phyloP scores from a whole-genome alignment of 768 basidiomycete genomes.

The Suillus sp. region DNA sequence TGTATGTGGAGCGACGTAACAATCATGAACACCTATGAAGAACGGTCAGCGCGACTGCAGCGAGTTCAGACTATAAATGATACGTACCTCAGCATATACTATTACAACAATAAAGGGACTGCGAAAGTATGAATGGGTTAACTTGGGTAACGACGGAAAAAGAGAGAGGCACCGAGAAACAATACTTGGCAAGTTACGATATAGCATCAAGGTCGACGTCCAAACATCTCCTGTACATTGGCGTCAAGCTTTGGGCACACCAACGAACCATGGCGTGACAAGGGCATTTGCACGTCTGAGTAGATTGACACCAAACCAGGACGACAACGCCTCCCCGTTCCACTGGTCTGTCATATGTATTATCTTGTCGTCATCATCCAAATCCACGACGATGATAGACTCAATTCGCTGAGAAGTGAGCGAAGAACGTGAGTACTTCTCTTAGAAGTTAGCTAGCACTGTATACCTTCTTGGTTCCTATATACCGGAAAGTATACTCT shows the following conservation, averaged over 20 bases:
- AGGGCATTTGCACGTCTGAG: slow-evolving; percentile 55
- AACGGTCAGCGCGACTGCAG: neutral
- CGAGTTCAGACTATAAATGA: neutral
- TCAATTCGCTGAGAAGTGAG: slow-evolving; percentile 47
- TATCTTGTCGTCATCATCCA: slow-evolving; percentile 68
- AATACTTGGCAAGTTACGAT: neutral
- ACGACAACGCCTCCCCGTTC: slow-evolving; percentile 56
- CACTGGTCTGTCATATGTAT: slow-evolving; percentile 59
- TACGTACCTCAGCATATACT: neutral
- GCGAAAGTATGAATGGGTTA: neutral
- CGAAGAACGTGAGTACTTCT: neutral
- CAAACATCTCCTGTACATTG: neutral
- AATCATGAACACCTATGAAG: neutral
- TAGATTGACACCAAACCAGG: slow-evolving; percentile 46
- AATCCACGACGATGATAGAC: slow-evolving; percentile 62
- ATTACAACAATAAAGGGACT: neutral
- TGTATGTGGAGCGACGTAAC: neutral
- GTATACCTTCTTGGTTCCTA: slow-evolving; percentile 54
- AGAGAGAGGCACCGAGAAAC: neutral
- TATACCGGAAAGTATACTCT: slow-evolving; percentile 56
- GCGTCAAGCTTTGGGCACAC: slow-evolving; percentile 42
- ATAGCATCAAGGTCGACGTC: neutral
- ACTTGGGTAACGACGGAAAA: neutral
- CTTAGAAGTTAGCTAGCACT: neutral
- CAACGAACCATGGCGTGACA: slow-evolving; percentile 54